Percentiles rank a stretch among this genome's conserved stretches.
Evolutionary conservation across 148 eudicot species (phyloP).

Genomic region (Arctostaphylos glauca): DNA sequence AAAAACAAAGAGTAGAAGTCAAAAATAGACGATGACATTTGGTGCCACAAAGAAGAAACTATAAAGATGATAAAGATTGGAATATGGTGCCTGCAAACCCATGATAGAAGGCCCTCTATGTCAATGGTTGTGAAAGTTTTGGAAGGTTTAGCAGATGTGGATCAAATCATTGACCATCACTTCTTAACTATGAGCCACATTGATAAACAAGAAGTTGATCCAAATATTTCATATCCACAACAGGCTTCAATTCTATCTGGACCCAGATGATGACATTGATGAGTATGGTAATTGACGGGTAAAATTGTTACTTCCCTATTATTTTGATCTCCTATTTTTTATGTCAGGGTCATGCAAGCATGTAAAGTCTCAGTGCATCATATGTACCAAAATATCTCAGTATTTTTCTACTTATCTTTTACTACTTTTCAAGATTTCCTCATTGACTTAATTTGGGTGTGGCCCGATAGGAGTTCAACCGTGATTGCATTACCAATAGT

Average conservation of each 20-base stretch:
- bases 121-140: constrained; percentile 21
- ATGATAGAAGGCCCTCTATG: constrained; percentile 21
- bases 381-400: no score
- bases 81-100: constrained; percentile 24
- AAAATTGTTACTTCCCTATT: background rate
- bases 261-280: background rate
- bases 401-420: no score
- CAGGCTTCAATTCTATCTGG: background rate
- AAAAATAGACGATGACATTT: constrained; percentile 8
- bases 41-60: constrained; percentile 12
- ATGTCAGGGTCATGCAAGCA: background rate
- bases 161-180: background rate
- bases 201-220: background rate
- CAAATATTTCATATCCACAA: background rate
- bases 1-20: no score
- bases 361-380: background rate
- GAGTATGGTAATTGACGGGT: background rate
- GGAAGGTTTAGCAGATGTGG: constrained; percentile 12
- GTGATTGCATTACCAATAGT: no score
- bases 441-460: no score
- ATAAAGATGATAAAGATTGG: constrained; percentile 24
- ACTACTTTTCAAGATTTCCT: no score
- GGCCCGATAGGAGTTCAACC: no score
- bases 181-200: no score
- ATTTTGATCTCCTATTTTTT: background rate